These are phyloP conservation scores for Nasturtium officinale DNA, from an alignment of 345 rosid species.

Conservation along the genomic window DNA sequence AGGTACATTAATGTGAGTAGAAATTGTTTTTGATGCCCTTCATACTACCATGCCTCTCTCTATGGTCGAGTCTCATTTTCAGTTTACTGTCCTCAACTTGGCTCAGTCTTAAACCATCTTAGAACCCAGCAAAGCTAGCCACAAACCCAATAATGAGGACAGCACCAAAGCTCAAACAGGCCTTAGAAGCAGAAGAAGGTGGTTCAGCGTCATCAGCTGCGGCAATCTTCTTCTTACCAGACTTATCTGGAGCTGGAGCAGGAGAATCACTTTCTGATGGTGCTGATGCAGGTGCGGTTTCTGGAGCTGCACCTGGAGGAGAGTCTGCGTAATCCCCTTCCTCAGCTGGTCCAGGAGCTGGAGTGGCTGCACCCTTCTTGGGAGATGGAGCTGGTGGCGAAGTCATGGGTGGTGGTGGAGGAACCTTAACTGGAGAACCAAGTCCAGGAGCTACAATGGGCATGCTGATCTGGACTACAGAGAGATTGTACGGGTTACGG, in stretches of 20 bases:
- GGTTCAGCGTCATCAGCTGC: conserved; percentile 42
- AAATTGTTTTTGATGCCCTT: background rate
- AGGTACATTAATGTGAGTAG: conserved; percentile 18
- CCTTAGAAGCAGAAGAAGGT: conserved; percentile 41
- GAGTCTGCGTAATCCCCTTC: conserved; percentile 30
- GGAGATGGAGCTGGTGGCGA: conserved; percentile 48
- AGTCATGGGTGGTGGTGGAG: conserved; percentile 53
- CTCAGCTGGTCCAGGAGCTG: conserved; percentile 45
- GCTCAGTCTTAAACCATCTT: conserved; percentile 33
- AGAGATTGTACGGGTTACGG: conserved; percentile 65
- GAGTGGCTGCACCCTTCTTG: conserved; percentile 35
- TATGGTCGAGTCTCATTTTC: conserved; percentile 1
- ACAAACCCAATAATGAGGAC: conserved; percentile 41
- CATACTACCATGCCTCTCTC: conserved; percentile 6
- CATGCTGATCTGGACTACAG: conserved; percentile 65
- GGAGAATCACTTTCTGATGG: conserved; percentile 45
- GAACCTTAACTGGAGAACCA: conserved; percentile 45
- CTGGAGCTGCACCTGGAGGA: conserved; percentile 39
- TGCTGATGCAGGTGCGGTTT: conserved; percentile 46
- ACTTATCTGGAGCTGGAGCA: conserved; percentile 38
- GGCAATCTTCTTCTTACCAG: conserved; percentile 39
- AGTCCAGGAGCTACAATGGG: conserved; percentile 66
- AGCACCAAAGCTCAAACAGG: conserved; percentile 35
- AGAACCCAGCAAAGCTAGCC: conserved; percentile 38
- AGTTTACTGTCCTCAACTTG: conserved; percentile 2